These are phyloP conservation scores for Sphagnurus paluster DNA, from an alignment of 1,284 basidiomycete species.

Conservation along the genomic window DNA sequence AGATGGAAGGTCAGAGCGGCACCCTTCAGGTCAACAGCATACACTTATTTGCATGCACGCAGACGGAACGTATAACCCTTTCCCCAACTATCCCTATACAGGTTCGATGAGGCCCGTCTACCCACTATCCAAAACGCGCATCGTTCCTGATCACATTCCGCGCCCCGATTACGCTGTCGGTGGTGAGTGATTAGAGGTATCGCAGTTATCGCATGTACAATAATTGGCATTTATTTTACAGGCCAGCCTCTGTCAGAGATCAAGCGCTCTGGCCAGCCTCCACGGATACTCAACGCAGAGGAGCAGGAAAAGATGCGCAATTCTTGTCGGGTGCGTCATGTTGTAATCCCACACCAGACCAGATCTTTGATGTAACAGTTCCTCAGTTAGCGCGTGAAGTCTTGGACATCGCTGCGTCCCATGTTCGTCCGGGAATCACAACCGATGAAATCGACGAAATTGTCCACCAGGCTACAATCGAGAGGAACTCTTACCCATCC, in stretches of 20 bases:
- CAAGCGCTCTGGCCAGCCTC: slow-evolving; percentile 57
- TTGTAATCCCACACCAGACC: neutral
- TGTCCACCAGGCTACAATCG: slow-evolving; percentile 92
- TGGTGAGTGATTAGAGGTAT: slow-evolving; percentile 46
- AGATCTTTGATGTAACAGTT: neutral
- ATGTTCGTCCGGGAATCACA: slow-evolving; percentile 87
- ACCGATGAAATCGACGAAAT: slow-evolving; percentile 95
- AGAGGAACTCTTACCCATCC: slow-evolving; percentile 91
- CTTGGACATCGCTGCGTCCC: slow-evolving; percentile 85
- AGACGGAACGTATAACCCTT: slow-evolving; percentile 79
- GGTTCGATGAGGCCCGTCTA: slow-evolving; percentile 75
- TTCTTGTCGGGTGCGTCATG: slow-evolving; percentile 67
- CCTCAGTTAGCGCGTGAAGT: slow-evolving; percentile 86
- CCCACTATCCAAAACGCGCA: slow-evolving; percentile 70
- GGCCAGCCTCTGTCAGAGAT: slow-evolving; percentile 66
- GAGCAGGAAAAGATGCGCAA: slow-evolving; percentile 82
- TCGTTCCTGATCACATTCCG: slow-evolving; percentile 72
- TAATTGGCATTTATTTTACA: slow-evolving; percentile 27
- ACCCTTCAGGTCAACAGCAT: neutral
- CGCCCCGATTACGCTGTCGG: slow-evolving; percentile 78
- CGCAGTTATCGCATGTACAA: slow-evolving; percentile 17
- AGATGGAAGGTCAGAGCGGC: slow-evolving; percentile 35
- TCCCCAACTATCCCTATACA: slow-evolving; percentile 65
- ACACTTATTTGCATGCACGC: neutral
- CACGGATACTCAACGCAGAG: slow-evolving; percentile 60